These are phyloP conservation scores for Fusarium buharicum DNA, from an alignment of 2,329 filamentous ascomycete genomes.

Conservation along the genomic window DNA sequence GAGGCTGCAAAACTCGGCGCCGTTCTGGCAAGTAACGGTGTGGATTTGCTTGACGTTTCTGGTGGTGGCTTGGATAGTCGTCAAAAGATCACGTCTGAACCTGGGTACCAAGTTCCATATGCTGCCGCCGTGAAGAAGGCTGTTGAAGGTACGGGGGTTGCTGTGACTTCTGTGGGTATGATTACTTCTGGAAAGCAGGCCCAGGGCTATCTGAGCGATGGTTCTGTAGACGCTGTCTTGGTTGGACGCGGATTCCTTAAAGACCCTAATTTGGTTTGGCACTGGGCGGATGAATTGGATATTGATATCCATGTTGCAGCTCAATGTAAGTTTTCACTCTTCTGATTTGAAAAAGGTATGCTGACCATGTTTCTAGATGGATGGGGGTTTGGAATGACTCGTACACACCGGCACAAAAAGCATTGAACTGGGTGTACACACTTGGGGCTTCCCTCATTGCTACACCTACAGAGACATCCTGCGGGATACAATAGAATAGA, in stretches of 20 bases:
- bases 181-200: slow-evolving; percentile 58
- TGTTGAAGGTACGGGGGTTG: slow-evolving; percentile 64
- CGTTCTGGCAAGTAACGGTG: slow-evolving; percentile 69
- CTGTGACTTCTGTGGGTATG: slow-evolving; percentile 57
- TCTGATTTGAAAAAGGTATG: background rate
- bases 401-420: slow-evolving; percentile 38
- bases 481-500: background rate
- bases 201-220: slow-evolving; percentile 56
- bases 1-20: slow-evolving; percentile 71
- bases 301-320: slow-evolving; percentile 57
- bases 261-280: slow-evolving; percentile 64
- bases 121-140: slow-evolving; percentile 73
- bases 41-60: slow-evolving; percentile 79
- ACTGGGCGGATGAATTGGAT: slow-evolving; percentile 63
- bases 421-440: slow-evolving; percentile 13
- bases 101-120: slow-evolving; percentile 76
- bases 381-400: slow-evolving; percentile 44
- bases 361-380: slow-evolving; percentile 37
- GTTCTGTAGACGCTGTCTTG: slow-evolving; percentile 58
- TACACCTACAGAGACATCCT: background rate
- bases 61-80: slow-evolving; percentile 70
- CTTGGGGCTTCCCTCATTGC: too few species aligned
- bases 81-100: slow-evolving; percentile 67
- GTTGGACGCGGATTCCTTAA: slow-evolving; percentile 65
- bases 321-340: slow-evolving; percentile 41